These are phyloP conservation scores for Trametes versicolor DNA, from an alignment of 1,284 basidiomycete species.

Conservation along the genomic window DNA sequence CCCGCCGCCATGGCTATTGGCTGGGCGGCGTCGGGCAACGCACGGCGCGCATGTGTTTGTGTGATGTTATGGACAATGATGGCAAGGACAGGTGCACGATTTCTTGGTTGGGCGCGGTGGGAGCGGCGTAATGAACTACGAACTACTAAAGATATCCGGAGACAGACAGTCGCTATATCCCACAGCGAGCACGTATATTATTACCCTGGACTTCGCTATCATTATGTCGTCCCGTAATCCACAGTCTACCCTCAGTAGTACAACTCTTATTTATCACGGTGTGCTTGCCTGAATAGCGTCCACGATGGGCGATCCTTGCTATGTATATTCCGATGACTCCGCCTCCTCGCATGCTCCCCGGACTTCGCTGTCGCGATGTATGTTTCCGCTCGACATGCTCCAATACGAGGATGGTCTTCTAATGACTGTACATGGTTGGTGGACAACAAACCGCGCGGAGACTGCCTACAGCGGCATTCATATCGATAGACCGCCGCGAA, in stretches of 20 bases:
- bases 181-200: conserved; percentile 21
- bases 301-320: not conserved
- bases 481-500: too few species aligned
- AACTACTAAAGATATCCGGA: conserved; percentile 23
- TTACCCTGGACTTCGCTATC: conserved; percentile 21
- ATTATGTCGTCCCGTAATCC: conserved; percentile 29
- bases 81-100: conserved; percentile 2
- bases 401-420: too few species aligned
- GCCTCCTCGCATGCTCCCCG: too few species aligned
- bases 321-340: too few species aligned
- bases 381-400: too few species aligned
- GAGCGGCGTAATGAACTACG: conserved; percentile 5
- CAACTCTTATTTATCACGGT: conserved; percentile 2
- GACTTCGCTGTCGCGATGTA: too few species aligned
- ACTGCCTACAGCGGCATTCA: too few species aligned
- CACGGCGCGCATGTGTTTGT: not conserved
- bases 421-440: too few species aligned
- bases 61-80: conserved; percentile 22
- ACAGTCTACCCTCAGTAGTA: conserved; percentile 12
- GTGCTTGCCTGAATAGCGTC: not conserved
- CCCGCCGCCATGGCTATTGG: not conserved
- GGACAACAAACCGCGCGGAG: too few species aligned
- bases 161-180: conserved; percentile 11
- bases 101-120: conserved; percentile 10
- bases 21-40: not conserved